These are phyloP conservation scores for Hyaloscypha hepaticicola DNA, from an alignment of 495 filamentous ascomycete species.

Conservation along the genomic window DNA sequence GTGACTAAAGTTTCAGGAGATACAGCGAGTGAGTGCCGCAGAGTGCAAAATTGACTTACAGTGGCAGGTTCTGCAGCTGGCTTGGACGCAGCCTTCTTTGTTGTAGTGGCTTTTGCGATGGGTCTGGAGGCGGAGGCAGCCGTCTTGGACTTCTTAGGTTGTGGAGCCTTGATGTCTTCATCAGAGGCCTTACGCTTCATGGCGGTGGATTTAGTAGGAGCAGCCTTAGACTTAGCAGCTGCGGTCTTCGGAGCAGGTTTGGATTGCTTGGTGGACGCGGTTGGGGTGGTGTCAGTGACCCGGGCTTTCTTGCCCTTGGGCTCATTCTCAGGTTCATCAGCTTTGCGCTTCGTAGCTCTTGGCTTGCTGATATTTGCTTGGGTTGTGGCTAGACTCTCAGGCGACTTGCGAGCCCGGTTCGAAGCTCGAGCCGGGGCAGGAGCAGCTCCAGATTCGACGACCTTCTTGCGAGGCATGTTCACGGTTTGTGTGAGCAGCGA, in stretches of 20 bases:
- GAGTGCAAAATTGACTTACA: slow-evolving; percentile 5
- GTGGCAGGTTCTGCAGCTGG: neutral
- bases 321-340: neutral
- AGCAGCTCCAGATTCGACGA: neutral
- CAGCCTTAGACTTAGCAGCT: slow-evolving; percentile 10
- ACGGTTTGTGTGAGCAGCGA: neutral
- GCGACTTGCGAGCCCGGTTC: slow-evolving; percentile 22
- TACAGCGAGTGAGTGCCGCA: too few species aligned
- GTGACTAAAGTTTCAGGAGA: neutral
- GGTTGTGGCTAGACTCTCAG: neutral
- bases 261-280: neutral
- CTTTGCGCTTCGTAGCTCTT: slow-evolving; percentile 12
- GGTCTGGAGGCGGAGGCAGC: slow-evolving; percentile 2
- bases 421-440: neutral
- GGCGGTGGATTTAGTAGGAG: slow-evolving; percentile 6
- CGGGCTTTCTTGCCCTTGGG: slow-evolving; percentile 3
- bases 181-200: slow-evolving; percentile 21
- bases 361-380: neutral
- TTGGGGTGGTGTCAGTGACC: neutral
- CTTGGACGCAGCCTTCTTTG: slow-evolving; percentile 2
- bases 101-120: slow-evolving; percentile 10
- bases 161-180: slow-evolving; percentile 8
- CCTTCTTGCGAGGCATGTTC: slow-evolving; percentile 24
- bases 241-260: neutral
- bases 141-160: slow-evolving; percentile 21